Evolutionary conservation across 2,329 filamentous ascomycete species (phyloP), one percentile per base, ranked within the genome.

Genomic region (Talaromyces amestolkiae): DNA sequence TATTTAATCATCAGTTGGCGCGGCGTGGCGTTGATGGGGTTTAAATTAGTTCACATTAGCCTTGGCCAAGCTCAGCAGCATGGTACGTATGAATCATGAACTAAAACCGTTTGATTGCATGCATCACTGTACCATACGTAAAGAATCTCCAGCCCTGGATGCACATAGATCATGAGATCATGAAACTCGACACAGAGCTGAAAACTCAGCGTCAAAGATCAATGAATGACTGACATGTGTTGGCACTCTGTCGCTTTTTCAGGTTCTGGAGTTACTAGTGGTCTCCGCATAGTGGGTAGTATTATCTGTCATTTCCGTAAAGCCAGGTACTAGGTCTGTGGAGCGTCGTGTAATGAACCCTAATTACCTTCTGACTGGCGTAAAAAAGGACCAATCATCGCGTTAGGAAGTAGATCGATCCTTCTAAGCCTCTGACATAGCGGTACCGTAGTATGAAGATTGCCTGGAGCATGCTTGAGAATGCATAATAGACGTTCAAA

Each of bases 1-100:
- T 56, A 56, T 56, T 56, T 39, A 56, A 56, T 39, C 22, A 56
- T 56, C 51, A 37, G 31, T 56, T 37, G 51, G 51, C 51, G 31
- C n/a, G 51, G 31, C 31, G 17, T 56, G 51, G 51, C 51, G 51
- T 56, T 56, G 51, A 56, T 33, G 24, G 51, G 51, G 51, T 37
- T 56, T 56, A 37, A 56, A 37, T 56, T 37, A 56, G 51, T 22
- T 39, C 53, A 24, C 53, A 37, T 56, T 22, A 56, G 10, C 31
- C 51, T 39, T 37, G 53, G 33, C 33, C 33, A 56, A 56, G 53
- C 53, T 37, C 53, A 22, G 19, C 53, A 56, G 24, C 3, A 27
- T 11, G 13, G 47, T 22, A 19, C 33, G 33, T 39, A 39, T 22
- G n/a, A 37, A 24, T 7, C 49, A 19, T 37, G 31, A 56, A 15